Evolutionary conservation across 208 protist genomes (phyloP).

Genomic region (Crithidia expoeki): DNA sequence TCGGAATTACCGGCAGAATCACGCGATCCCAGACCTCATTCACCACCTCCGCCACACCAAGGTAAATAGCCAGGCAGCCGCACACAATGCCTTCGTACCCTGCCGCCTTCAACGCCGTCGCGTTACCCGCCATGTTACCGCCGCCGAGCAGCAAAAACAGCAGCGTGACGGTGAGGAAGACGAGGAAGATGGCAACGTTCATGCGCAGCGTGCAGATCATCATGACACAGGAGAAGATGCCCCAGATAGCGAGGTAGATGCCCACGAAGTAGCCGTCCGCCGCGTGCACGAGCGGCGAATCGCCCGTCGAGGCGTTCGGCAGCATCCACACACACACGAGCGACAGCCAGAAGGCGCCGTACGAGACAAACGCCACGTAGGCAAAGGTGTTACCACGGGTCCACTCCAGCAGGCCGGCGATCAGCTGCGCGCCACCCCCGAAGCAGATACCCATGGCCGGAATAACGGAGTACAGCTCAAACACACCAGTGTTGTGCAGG

Average conservation of each 20-base stretch:
- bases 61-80: conserved; percentile 56
- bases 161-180: conserved; percentile 37
- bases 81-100: conserved; percentile 59
- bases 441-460: conserved; percentile 54
- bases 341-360: conserved; percentile 64
- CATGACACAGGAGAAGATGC: conserved; percentile 36
- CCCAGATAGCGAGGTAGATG: conserved; percentile 30
- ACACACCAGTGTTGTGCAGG: conserved; percentile 53
- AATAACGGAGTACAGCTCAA: conserved; percentile 35
- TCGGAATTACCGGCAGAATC: conserved; percentile 42
- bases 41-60: conserved; percentile 50
- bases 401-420: conserved; percentile 65
- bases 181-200: conserved; percentile 35
- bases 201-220: conserved; percentile 32
- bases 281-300: not conserved
- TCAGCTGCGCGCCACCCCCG: conserved; percentile 55
- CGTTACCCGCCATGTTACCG: conserved; percentile 28
- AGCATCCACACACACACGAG: conserved; percentile 53
- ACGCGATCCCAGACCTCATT: conserved; percentile 46
- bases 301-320: conserved; percentile 17
- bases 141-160: conserved; percentile 30
- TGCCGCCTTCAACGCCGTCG: conserved; percentile 22
- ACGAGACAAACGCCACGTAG: conserved; percentile 43
- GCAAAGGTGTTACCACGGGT: conserved; percentile 58
- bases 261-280: conserved; percentile 24